A percentile compares a stretch with the other conserved stretches of the same genome.
Conservation (phyloP, 2,329 filamentous ascomycete genomes). For the Aureobasidium sp. region DNA sequence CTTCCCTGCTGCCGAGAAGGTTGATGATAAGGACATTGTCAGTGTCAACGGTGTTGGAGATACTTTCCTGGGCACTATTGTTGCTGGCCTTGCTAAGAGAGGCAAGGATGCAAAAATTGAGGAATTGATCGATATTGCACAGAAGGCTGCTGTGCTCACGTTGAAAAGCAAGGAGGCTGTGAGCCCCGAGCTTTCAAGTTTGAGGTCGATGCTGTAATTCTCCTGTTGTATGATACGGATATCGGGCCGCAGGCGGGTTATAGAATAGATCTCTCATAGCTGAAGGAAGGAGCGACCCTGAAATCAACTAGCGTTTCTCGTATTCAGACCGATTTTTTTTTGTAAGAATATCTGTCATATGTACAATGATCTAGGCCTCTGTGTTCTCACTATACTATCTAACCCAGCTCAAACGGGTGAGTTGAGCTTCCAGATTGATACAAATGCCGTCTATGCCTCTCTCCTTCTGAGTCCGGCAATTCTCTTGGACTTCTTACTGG, state of each 20-base stretch:
- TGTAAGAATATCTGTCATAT: neutral
- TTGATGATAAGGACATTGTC: conserved; percentile 57
- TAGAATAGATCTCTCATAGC: too few relatives aligned
- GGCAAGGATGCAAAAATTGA: conserved; percentile 41
- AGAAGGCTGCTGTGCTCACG: conserved; percentile 71
- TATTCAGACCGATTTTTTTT: neutral
- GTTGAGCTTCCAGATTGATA: neutral
- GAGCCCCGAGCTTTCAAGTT: conserved; percentile 44
- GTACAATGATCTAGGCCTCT: neutral
- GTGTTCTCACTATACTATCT: neutral
- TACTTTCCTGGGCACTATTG: conserved; percentile 76
- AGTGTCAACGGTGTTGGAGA: conserved; percentile 95
- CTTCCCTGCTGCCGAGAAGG: conserved; percentile 55
- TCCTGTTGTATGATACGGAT: too few relatives aligned
- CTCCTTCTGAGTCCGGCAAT: neutral
- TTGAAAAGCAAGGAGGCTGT: conserved; percentile 70
- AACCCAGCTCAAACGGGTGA: neutral
- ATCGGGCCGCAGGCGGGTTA: too few relatives aligned
- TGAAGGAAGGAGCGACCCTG: too few relatives aligned
- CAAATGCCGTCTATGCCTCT: neutral
- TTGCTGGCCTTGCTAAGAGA: conserved; percentile 63
- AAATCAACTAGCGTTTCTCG: too few relatives aligned
- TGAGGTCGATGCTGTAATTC: conserved; percentile 23
- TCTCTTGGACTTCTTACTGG: neutral
- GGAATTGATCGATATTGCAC: conserved; percentile 67